Conservation (phyloP, 1,284 basidiomycete genomes). For the Trichosporon sp. region DNA sequence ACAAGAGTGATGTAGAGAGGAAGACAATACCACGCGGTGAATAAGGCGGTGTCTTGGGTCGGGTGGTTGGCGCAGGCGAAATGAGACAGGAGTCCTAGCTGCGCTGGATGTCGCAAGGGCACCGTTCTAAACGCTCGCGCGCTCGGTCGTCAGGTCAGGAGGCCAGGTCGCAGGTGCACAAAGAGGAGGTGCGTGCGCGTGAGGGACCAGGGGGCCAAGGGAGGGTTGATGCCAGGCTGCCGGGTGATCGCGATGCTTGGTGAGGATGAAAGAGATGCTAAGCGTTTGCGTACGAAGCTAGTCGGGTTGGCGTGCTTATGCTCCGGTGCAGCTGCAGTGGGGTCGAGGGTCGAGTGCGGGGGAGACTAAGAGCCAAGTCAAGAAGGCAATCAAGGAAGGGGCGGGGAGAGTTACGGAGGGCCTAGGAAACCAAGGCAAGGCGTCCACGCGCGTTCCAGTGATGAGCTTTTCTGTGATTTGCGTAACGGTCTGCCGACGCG, state of each 20-base stretch:
- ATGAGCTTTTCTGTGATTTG: neutral
- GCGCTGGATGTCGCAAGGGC: neutral
- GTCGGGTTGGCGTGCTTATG: neutral
- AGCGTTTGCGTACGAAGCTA: neutral
- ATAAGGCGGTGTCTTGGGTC: neutral
- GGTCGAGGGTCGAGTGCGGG: neutral
- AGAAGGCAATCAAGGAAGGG: neutral
- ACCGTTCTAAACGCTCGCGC: neutral
- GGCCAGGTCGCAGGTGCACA: neutral
- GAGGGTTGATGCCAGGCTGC: neutral
- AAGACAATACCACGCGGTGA: neutral
- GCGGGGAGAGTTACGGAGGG: neutral
- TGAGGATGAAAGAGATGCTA: neutral
- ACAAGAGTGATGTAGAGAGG: neutral
- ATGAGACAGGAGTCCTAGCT: neutral
- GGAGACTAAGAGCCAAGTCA: neutral
- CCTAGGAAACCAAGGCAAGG: neutral
- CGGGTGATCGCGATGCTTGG: neutral
- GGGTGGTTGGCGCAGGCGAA: neutral
- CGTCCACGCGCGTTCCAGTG: neutral
- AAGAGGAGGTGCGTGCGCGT: neutral
- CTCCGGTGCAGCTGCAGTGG: neutral
- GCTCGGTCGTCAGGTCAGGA: neutral
- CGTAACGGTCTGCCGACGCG: neutral
- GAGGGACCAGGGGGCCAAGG: neutral